A percentile compares a stretch with the other conserved stretches of the same genome.
Conservation (phyloP, 306 rosid species). For the Trifolium repens region DNA sequence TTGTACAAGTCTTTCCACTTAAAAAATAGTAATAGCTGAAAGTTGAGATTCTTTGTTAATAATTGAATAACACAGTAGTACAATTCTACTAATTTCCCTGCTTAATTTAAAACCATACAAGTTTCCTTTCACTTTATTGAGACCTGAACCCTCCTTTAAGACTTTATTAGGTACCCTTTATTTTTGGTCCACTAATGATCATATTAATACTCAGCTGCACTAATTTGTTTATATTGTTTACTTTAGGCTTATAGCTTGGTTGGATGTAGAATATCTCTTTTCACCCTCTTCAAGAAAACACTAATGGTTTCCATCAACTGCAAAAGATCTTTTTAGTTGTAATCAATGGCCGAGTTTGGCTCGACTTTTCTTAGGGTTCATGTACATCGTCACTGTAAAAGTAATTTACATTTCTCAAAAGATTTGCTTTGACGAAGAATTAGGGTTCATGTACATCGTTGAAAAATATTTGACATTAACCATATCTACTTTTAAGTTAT, state of each 20-base stretch:
- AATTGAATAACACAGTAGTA: too few species aligned
- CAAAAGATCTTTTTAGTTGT: neutral
- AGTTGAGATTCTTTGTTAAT: too few species aligned
- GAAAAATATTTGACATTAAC: too few species aligned
- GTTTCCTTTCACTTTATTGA: constrained; percentile 34
- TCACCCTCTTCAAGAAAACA: neutral
- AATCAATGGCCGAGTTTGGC: neutral
- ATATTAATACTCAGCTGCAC: constrained; percentile 24
- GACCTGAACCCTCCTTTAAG: constrained; percentile 34
- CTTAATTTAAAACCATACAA: too few species aligned
- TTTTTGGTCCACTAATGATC: constrained; percentile 38
- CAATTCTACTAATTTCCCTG: too few species aligned
- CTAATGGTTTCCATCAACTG: neutral
- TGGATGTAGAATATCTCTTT: neutral
- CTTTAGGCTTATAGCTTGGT: constrained; percentile 6
- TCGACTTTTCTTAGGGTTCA: neutral
- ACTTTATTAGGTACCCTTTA: constrained; percentile 33
- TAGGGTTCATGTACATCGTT: too few species aligned
- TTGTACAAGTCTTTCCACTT: too few species aligned
- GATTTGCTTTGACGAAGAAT: too few species aligned
- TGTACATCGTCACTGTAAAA: too few species aligned
- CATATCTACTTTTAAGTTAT: too few species aligned
- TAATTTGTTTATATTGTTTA: constrained; percentile 30
- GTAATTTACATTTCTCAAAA: too few species aligned
- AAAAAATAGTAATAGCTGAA: too few species aligned